Conservation (phyloP, 2,329 filamentous ascomycete species). For the Penicillium sp. region DNA sequence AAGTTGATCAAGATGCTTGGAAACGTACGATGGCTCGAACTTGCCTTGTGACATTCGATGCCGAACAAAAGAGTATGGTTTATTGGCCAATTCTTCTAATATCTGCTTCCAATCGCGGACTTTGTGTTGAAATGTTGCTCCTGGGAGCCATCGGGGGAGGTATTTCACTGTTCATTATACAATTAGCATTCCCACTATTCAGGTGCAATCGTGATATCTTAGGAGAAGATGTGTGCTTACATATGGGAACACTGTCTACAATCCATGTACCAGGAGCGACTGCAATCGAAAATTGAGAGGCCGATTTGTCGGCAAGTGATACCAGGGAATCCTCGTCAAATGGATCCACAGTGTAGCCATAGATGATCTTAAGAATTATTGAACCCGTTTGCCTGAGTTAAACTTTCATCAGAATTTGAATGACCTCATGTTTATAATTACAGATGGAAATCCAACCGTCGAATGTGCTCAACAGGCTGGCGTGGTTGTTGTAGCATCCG, state of each 20-base stretch:
- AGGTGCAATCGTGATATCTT: no score
- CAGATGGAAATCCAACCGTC: no score
- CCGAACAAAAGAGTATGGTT: slow-evolving; percentile 42
- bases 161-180: slow-evolving; percentile 36
- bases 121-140: slow-evolving; percentile 41
- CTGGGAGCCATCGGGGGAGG: slow-evolving; percentile 44
- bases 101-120: slow-evolving; percentile 34
- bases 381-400: no score
- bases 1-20: slow-evolving; percentile 31
- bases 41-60: slow-evolving; percentile 31
- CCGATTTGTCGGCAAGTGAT: slow-evolving; percentile 35
- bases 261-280: slow-evolving; percentile 41
- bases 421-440: no score
- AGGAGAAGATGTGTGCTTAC: no score
- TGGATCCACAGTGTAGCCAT: slow-evolving; percentile 44
- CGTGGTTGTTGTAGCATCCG: no score
- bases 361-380: slow-evolving; percentile 40
- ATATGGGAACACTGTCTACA: slow-evolving; percentile 46
- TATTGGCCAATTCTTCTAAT: slow-evolving; percentile 28
- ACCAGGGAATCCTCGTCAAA: slow-evolving; percentile 41
- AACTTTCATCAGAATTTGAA: no score
- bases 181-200: no score
- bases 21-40: slow-evolving; percentile 33
- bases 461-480: no score
- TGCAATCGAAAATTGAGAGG: slow-evolving; percentile 39